A percentile compares a stretch with the other conserved stretches of the same genome.
Evolutionary conservation across 2,329 filamentous ascomycete genomes (phyloP).

Genomic region (Penicillium sp.): DNA sequence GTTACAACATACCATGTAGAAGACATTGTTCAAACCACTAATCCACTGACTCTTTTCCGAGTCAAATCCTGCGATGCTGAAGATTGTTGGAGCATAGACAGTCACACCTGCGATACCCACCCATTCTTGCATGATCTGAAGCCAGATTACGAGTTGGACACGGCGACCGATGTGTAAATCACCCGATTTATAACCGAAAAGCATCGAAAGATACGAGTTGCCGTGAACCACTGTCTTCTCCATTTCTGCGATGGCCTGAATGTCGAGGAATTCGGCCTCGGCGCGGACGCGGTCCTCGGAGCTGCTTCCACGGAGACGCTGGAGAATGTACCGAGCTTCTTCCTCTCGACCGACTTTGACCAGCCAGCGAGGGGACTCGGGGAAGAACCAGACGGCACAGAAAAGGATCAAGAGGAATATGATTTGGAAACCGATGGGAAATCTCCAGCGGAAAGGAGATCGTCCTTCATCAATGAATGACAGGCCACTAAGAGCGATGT

Average conservation of each 20-base stretch:
- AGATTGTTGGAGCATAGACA: constrained; percentile 60
- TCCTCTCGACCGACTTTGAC: constrained; percentile 66
- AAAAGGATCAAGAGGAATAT: constrained; percentile 62
- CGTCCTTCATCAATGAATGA: constrained; percentile 61
- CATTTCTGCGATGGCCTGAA: constrained; percentile 61
- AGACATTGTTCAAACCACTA: constrained; percentile 57
- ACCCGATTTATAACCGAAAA: constrained; percentile 65
- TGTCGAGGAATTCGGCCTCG: constrained; percentile 67
- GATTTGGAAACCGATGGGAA: constrained; percentile 71
- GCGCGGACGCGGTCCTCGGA: constrained; percentile 55
- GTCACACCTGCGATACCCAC: constrained; percentile 70
- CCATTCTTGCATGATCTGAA: constrained; percentile 72
- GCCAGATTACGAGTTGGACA: constrained; percentile 69
- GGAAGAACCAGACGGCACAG: constrained; percentile 63
- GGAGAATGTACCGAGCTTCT: constrained; percentile 66
- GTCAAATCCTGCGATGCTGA: constrained; percentile 66
- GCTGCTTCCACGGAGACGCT: constrained; percentile 61
- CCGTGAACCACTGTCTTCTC: constrained; percentile 57
- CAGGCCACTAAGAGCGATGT: constrained; percentile 46
- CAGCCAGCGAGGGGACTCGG: constrained; percentile 62
- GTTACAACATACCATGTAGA: constrained; percentile 51
- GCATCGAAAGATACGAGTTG: constrained; percentile 65
- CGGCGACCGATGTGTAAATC: constrained; percentile 67
- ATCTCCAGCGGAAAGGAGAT: constrained; percentile 64
- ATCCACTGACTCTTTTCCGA: constrained; percentile 64